Percentiles rank a stretch among this genome's conserved stretches.
phyloP scores from a whole-genome alignment of 345 rosid species.

The Viola odorata region DNA sequence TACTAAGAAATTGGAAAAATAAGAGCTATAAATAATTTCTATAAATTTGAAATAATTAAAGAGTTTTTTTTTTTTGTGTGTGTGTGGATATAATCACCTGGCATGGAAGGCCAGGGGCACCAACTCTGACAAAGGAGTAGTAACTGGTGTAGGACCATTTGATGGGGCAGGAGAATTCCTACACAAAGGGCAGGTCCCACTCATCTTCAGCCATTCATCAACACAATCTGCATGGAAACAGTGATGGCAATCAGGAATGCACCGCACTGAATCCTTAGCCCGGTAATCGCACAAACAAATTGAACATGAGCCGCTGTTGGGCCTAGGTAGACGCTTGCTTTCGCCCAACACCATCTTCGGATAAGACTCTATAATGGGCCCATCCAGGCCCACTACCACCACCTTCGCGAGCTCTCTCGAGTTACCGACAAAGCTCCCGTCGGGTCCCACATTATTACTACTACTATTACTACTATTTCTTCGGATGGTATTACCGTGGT shows the following conservation, averaged over 20 bases:
- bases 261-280: conserved; percentile 40
- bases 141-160: conserved; percentile 15
- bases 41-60: no score
- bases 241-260: conserved; percentile 67
- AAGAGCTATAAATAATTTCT: no score
- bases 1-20: no score
- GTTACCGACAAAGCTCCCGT: neutral
- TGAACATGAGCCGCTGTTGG: conserved; percentile 54
- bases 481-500: neutral
- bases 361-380: conserved; percentile 36
- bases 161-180: conserved; percentile 46
- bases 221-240: conserved; percentile 68
- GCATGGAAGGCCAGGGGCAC: conserved; percentile 40
- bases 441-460: neutral
- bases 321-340: conserved; percentile 50
- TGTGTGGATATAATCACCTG: conserved; percentile 34
- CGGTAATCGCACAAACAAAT: conserved; percentile 61
- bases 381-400: conserved; percentile 38
- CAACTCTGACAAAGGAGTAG: conserved; percentile 60
- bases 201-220: conserved; percentile 64
- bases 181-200: conserved; percentile 70
- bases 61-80: no score
- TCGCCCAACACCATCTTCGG: conserved; percentile 60
- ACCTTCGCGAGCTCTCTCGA: neutral
- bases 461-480: neutral